Evolutionary conservation across 1,284 basidiomycete species (phyloP), one percentile per base, ranked within the genome.

Genomic region (Trametes sp.): DNA sequence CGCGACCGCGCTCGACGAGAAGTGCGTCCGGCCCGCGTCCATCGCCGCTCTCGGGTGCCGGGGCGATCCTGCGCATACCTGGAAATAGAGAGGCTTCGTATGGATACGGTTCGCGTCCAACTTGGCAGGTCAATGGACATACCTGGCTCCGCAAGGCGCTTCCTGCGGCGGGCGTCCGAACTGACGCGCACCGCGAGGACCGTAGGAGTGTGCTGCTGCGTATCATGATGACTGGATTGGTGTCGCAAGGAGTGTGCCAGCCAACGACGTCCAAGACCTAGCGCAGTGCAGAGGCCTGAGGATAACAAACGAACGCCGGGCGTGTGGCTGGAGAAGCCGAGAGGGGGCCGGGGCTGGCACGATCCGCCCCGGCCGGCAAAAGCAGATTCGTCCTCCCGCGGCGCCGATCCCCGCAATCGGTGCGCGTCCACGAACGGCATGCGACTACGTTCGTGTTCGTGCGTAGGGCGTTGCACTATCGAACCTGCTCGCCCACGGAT

Each of bases 311-410:
- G 4, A 54, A 29, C 26, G 38, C 19, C 21, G 1, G 7, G 38
- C 38, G n/a, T 26, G 11, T 33, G 23, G 3, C 26, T 5, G 54
- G 38, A 42, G 52, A 38, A 26, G 19, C 24, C 29, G 23, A 46
- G 53, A 16, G 16, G 26, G 38, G 13, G 21, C 13, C 4, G 21
- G 3, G 41, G 53, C 53, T n/a, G n/a, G n/a, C 53, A 54, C 38
- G 52, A 42, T 28, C 52, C 26, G 28, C 53, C 57, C 31, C 58
- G 51, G 44, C 44, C 51, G 58, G 51, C 58, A 46, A 26, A 19
- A 9, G 48, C 48, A 58, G 49, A 33, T 31, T 49, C 16, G 9
- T 23, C 36, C 28, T 19, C 11, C 54, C 41, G 41, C 53, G 16
- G 16, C 35, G 11, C 7, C 38, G 46, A 50, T 38, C 14, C 26